Percentiles rank a stretch among this genome's conserved stretches.
These are phyloP conservation scores for Alnus glutinosa DNA, from an alignment of 306 rosid genomes.

Conservation along the genomic window DNA sequence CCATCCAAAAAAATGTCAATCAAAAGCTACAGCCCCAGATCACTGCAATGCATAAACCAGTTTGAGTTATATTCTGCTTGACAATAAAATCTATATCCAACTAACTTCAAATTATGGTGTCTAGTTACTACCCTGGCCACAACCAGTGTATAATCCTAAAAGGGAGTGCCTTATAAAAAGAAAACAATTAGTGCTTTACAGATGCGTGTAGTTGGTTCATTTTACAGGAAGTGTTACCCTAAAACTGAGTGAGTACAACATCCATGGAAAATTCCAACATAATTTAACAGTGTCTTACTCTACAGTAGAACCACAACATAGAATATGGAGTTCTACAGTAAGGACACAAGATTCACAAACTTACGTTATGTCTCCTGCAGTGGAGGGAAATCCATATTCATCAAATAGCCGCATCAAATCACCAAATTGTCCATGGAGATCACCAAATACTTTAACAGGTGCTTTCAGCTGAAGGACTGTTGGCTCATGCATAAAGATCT, in stretches of 20 bases:
- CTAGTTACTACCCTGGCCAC: not conserved
- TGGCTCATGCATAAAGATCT: constrained; percentile 94
- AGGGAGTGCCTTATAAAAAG: no score
- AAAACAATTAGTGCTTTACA: not conserved
- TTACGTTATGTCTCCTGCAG: constrained; percentile 98
- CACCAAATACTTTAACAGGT: constrained; percentile 96
- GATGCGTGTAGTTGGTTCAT: not conserved
- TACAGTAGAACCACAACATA: not conserved
- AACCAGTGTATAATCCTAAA: no score
- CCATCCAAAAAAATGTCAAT: constrained; percentile 12
- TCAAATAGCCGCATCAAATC: constrained; percentile 98
- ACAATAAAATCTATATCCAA: not conserved
- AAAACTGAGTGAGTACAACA: not conserved
- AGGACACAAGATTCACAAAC: constrained; percentile 25
- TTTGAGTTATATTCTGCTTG: not conserved
- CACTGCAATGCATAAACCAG: constrained; percentile 5
- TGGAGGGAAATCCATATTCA: constrained; percentile 99
- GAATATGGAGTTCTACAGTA: not conserved
- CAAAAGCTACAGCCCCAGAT: not conserved
- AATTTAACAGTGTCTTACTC: not conserved
- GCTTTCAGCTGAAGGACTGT: constrained; percentile 99
- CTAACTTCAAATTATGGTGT: not conserved
- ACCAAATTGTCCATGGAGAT: constrained; percentile 99
- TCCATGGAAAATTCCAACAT: constrained; percentile 2
- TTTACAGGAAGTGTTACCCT: not conserved